Evolutionary conservation across 768 basidiomycete species (phyloP).

Genomic region (Phlebiopsis flavidoalba): DNA sequence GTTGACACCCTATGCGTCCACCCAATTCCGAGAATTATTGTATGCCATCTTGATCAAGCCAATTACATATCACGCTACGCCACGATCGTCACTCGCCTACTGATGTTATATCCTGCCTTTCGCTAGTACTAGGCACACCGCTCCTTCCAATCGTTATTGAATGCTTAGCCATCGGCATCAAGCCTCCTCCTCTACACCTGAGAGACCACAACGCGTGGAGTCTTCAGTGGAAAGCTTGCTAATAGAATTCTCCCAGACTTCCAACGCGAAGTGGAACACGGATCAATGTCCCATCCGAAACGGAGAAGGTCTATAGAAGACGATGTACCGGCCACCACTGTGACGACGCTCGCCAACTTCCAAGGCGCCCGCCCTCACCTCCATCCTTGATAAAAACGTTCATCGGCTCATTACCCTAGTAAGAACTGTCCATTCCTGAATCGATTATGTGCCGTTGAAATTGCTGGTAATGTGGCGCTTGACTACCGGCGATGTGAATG

Average conservation of each 20-base stretch:
- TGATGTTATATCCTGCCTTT: no score
- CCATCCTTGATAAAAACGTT: conserved; percentile 20
- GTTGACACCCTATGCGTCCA: no score
- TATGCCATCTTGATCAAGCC: no score
- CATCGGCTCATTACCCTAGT: conserved; percentile 17
- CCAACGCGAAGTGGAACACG: conserved; percentile 7
- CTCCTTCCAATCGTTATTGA: conserved; percentile 14
- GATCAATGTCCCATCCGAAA: not conserved
- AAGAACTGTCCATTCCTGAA: conserved; percentile 21
- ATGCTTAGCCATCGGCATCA: conserved; percentile 15
- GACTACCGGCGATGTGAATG: conserved; percentile 22
- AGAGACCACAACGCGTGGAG: conserved; percentile 12
- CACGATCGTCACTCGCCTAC: no score
- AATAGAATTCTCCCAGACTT: conserved; percentile 17
- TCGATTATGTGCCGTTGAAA: conserved; percentile 19
- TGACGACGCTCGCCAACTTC: not conserved
- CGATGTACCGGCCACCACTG: not conserved
- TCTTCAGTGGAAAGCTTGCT: conserved; percentile 13
- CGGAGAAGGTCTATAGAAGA: not conserved
- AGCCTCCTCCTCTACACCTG: conserved; percentile 18
- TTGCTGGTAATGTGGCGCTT: conserved; percentile 15
- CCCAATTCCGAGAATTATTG: no score
- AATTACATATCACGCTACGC: no score
- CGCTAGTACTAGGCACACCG: no score
- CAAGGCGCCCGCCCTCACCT: conserved; percentile 16